Evolutionary conservation across 805 yeast species (phyloP).

Genomic region (Tetrapisispora pingtungensis): DNA sequence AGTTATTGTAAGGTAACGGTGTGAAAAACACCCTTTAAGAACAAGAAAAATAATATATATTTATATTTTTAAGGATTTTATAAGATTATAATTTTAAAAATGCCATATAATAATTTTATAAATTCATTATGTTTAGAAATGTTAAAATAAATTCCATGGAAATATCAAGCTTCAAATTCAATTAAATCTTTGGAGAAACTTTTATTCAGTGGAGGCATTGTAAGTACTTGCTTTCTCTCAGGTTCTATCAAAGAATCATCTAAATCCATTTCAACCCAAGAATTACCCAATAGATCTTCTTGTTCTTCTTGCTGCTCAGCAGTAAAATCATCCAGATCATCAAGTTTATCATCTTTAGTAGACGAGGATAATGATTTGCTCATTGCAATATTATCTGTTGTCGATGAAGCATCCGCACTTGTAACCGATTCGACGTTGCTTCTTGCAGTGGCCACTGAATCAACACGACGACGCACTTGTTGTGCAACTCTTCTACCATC

Average conservation of each 20-base stretch:
- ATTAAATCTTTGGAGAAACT: constrained; percentile 11
- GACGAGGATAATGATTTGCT: constrained; percentile 3
- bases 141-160: too few relatives aligned
- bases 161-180: constrained; percentile 24
- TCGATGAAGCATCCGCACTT: constrained; percentile 9
- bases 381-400: not conserved
- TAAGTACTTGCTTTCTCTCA: constrained; percentile 2
- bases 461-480: constrained; percentile 82
- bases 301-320: constrained; percentile 23
- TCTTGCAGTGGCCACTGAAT: constrained; percentile 42
- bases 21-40: too few relatives aligned
- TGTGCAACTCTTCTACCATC: constrained; percentile 89
- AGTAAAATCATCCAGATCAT: constrained; percentile 26
- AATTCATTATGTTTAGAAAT: not conserved
- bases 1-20: too few relatives aligned
- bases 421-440: constrained; percentile 7
- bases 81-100: too few relatives aligned
- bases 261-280: constrained; percentile 22
- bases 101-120: too few relatives aligned
- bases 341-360: constrained; percentile 14
- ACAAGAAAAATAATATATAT: too few relatives aligned
- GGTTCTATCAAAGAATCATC: constrained; percentile 9
- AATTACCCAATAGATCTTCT: constrained; percentile 19
- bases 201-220: not conserved
- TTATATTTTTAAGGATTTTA: too few relatives aligned